Conservation (phyloP, 2,329 filamentous ascomycete species). For the Lomentospora prolificans region DNA sequence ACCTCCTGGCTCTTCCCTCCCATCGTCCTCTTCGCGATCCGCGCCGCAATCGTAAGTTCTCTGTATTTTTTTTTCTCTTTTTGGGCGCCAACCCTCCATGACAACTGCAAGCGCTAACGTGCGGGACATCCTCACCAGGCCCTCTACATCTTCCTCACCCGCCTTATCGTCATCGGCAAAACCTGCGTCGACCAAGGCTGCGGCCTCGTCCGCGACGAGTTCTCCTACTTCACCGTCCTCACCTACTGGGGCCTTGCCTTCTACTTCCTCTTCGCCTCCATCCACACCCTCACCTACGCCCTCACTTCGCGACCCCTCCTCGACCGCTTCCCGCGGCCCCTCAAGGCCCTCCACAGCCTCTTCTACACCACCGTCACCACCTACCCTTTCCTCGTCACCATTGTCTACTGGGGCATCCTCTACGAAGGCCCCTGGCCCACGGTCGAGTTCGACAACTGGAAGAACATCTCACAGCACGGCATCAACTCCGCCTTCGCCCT, state of each 20-base stretch:
- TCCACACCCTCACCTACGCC: conserved; percentile 62
- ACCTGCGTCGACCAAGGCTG: conserved; percentile 37
- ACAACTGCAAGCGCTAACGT: neutral
- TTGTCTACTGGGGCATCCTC: conserved; percentile 60
- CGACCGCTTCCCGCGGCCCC: conserved; percentile 46
- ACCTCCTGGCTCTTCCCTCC: conserved; percentile 76
- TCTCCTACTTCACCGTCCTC: conserved; percentile 75
- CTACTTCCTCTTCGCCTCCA: conserved; percentile 59
- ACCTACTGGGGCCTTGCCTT: conserved; percentile 77
- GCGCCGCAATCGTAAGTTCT: conserved; percentile 41
- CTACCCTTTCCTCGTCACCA: conserved; percentile 59
- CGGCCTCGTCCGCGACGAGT: conserved; percentile 40
- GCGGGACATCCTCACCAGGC: too few species aligned
- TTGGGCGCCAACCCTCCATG: neutral
- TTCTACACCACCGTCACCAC: conserved; percentile 54
- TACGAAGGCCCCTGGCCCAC: conserved; percentile 42
- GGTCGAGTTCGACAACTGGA: conserved; percentile 45
- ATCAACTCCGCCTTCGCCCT: conserved; percentile 65
- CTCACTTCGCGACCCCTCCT: conserved; percentile 43
- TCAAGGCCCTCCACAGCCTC: conserved; percentile 56
- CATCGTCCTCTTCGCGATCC: conserved; percentile 46
- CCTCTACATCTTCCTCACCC: conserved; percentile 60
- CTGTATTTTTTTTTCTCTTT: neutral
- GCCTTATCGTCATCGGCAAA: conserved; percentile 60
- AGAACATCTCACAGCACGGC: conserved; percentile 63